Percentiles rank a stretch among this genome's conserved stretches.
These are phyloP conservation scores for Daedalea quercina DNA, from an alignment of 768 basidiomycete genomes.

Conservation along the genomic window DNA sequence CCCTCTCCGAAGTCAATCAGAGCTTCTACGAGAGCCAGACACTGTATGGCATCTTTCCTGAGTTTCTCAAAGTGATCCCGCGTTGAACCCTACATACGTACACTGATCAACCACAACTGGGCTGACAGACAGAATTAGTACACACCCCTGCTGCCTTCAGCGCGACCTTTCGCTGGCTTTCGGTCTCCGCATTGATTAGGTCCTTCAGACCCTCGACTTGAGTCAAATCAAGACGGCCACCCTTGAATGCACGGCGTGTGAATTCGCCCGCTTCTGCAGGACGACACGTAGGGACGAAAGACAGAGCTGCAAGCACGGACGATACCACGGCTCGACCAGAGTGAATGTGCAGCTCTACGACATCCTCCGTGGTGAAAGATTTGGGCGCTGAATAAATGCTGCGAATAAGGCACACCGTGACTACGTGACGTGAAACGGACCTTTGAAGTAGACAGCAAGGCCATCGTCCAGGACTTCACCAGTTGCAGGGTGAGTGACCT, in stretches of 20 bases:
- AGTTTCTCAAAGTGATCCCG: constrained; percentile 56
- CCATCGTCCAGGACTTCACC: constrained; percentile 71
- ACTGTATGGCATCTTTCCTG: constrained; percentile 59
- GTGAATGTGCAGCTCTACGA: constrained; percentile 81
- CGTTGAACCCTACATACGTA: constrained; percentile 47
- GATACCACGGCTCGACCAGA: constrained; percentile 78
- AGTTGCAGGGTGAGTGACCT: constrained; percentile 55
- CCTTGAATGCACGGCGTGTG: constrained; percentile 75
- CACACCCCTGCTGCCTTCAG: constrained; percentile 59
- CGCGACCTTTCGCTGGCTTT: constrained; percentile 71
- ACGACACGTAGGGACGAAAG: constrained; percentile 54
- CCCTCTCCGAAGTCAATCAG: constrained; percentile 92
- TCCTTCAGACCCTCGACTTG: constrained; percentile 87
- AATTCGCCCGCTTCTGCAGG: constrained; percentile 88
- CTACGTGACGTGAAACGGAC: constrained; percentile 33
- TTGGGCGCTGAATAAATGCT: constrained; percentile 47
- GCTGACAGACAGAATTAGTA: background rate
- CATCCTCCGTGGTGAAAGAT: constrained; percentile 81
- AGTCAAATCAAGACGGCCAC: constrained; percentile 78
- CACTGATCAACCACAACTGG: background rate
- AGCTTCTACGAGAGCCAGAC: constrained; percentile 77
- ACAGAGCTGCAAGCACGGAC: constrained; percentile 60
- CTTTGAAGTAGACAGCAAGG: constrained; percentile 75
- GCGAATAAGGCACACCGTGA: background rate
- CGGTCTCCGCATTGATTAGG: constrained; percentile 85